Conservation (phyloP, 1,284 basidiomycete species). For the Malassezia japonica region DNA sequence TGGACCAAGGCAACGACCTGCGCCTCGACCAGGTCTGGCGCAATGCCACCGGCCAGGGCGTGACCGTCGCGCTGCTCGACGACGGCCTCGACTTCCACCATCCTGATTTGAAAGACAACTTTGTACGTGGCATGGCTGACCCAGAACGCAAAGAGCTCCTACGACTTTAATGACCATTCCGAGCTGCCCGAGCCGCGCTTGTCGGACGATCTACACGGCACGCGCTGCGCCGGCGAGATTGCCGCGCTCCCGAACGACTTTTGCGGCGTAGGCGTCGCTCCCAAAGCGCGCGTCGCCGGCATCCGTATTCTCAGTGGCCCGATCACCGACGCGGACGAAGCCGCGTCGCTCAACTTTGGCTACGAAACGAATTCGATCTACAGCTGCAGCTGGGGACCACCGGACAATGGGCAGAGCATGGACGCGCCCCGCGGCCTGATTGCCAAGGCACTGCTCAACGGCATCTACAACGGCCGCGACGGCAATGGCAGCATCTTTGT, state of each 20-base stretch:
- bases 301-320: slow-evolving; percentile 89
- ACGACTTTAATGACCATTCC: slow-evolving; percentile 93
- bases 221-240: slow-evolving; percentile 93
- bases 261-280: slow-evolving; percentile 90
- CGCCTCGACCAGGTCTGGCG: slow-evolving; percentile 77
- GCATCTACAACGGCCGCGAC: slow-evolving; percentile 76
- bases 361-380: slow-evolving; percentile 88
- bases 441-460: slow-evolving; percentile 87
- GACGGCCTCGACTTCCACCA: slow-evolving; percentile 88
- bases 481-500: slow-evolving; percentile 92
- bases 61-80: slow-evolving; percentile 83
- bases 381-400: slow-evolving; percentile 95
- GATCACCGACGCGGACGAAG: slow-evolving; percentile 97
- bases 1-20: slow-evolving; percentile 58
- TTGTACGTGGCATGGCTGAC: slow-evolving; percentile 56
- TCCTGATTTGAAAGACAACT: slow-evolving; percentile 78
- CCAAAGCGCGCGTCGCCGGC: slow-evolving; percentile 80
- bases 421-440: slow-evolving; percentile 87
- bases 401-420: slow-evolving; percentile 90
- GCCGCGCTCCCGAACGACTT: slow-evolving; percentile 92
- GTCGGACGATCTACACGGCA: slow-evolving; percentile 90
- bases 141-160: slow-evolving; percentile 77
- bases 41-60: slow-evolving; percentile 70
- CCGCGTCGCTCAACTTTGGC: slow-evolving; percentile 82
- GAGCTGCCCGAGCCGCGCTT: slow-evolving; percentile 76